Base-by-base conservation (phyloP, 164 flowering plant species). In the Magnolia kwangsiensis region DNA sequence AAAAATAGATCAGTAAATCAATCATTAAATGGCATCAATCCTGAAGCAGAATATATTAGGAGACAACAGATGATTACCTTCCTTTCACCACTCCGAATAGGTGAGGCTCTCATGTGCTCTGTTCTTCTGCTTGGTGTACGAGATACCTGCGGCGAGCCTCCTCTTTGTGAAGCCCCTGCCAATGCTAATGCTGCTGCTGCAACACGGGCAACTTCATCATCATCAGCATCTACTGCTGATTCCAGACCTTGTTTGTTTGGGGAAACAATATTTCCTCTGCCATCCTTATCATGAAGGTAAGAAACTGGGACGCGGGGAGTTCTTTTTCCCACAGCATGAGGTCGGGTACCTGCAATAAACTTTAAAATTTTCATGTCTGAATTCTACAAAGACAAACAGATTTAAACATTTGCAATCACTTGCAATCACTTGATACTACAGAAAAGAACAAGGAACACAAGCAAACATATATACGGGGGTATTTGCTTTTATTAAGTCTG, bases 261-360 rank as follows among this genome's bases (percentile, higher is more conserved):
- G 20, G 87, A 81, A 74, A 63, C 45, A 81, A 67, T 76, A 73
- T 73, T 77, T 70, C 78, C 92, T 51, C 72, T 70, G 18, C 79
- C 80, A 71, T 79, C 85, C 79, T 81, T 90, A 74, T 78, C 89
- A 77, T 79, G 72, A 7, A 87, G 74, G 79, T 83, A 81, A 72
- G 88, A 87, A 78, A 96, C 90, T 72, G 98, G 97, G 79, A 91
- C 76, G 11, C 99, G 92, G 51, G 99, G 99, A 10, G 99, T 96
- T 79, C 99, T 85, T 86, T 96, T 96, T 23, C 98, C 94, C 76
- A 93, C 96, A 74, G 87, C 95, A 80, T 90, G 94, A 74, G 91
- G 92, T 64, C 87, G 89, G 81, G 76, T 85, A 80, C 95, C 98
- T 95, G 77, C 71, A 78, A 55, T 16, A 79, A 24, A 63, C 8